phyloP scores from a whole-genome alignment of 2,329 filamentous ascomycete genomes.

The Ophiostoma australiae region DNA sequence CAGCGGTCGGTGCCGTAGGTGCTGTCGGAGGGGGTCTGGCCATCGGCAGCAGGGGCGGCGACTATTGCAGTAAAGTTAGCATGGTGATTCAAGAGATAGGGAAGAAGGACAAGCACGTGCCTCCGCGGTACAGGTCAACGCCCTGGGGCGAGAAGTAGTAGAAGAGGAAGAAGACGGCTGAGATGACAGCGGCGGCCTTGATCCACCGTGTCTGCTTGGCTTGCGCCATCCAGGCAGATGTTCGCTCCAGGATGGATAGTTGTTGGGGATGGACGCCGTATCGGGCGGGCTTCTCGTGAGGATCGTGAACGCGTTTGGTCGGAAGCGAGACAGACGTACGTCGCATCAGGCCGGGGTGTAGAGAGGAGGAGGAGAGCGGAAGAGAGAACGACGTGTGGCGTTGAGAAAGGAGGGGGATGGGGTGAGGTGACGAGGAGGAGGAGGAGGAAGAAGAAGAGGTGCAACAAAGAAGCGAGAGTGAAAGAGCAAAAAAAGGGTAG shows the following conservation, averaged over 20 bases:
- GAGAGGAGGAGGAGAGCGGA: conserved; percentile 22
- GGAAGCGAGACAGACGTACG: conserved; percentile 61
- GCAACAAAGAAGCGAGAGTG: not conserved
- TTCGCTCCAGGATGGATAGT: conserved; percentile 47
- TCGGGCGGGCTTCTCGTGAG: conserved; percentile 60
- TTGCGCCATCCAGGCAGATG: conserved; percentile 57
- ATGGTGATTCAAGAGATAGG: not conserved
- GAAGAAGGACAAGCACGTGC: conserved; percentile 32
- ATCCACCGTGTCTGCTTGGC: conserved; percentile 61
- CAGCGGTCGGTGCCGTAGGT: conserved; percentile 69
- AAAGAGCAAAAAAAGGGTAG: conserved; percentile 6
- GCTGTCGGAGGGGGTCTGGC: conserved; percentile 54
- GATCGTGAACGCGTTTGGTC: conserved; percentile 56
- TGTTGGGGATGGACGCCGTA: conserved; percentile 49
- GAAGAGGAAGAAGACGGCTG: conserved; percentile 56
- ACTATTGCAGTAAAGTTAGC: not conserved
- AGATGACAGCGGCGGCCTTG: conserved; percentile 59
- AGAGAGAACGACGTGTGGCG: not conserved
- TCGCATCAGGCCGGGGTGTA: conserved; percentile 45
- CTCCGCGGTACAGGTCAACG: conserved; percentile 49
- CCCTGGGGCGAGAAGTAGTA: conserved; percentile 59
- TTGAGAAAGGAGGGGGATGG: not conserved
- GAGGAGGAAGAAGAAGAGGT: not conserved
- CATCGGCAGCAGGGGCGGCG: conserved; percentile 32
- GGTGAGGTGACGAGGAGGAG: not conserved